Conservation (phyloP, 768 basidiomycete species). For the Boletus sp. region DNA sequence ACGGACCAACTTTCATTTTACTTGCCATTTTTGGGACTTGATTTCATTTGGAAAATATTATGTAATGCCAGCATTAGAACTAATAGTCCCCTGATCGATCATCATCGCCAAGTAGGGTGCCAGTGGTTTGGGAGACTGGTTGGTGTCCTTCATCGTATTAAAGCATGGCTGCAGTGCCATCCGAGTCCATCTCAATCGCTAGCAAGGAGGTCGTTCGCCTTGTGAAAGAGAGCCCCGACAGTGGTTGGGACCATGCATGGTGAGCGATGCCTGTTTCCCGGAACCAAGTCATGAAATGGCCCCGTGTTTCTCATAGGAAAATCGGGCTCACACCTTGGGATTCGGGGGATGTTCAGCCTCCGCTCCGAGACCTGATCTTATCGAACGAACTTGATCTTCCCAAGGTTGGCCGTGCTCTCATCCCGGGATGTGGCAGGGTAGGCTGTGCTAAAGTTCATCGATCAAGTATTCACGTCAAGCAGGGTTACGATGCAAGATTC, state of each 20-base stretch:
- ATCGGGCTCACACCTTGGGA: conserved; percentile 64
- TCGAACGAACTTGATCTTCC: conserved; percentile 46
- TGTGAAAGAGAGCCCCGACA: conserved; percentile 10
- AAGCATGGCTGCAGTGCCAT: not conserved
- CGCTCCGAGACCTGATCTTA: conserved; percentile 51
- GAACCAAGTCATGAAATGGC: not conserved
- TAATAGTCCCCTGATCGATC: too few relatives aligned
- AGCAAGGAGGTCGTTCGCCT: conserved; percentile 2
- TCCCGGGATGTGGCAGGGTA: conserved; percentile 59
- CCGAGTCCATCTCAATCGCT: not conserved
- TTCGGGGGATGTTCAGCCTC: conserved; percentile 49
- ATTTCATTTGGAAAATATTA: too few relatives aligned
- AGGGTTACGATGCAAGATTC: conserved; percentile 22
- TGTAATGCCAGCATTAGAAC: too few relatives aligned
- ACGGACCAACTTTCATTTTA: conserved; percentile 23
- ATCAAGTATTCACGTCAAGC: not conserved
- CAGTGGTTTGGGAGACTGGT: not conserved
- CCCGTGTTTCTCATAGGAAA: conserved; percentile 36
- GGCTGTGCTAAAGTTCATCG: not conserved
- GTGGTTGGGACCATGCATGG: conserved; percentile 25
- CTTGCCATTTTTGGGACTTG: conserved; percentile 1
- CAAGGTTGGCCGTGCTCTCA: conserved; percentile 41
- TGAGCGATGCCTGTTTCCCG: not conserved
- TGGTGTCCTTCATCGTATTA: not conserved
- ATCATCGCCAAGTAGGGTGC: too few relatives aligned